Base-by-base conservation (phyloP, 2,329 filamentous ascomycete genomes). In the Davidsoniella australis region DNA sequence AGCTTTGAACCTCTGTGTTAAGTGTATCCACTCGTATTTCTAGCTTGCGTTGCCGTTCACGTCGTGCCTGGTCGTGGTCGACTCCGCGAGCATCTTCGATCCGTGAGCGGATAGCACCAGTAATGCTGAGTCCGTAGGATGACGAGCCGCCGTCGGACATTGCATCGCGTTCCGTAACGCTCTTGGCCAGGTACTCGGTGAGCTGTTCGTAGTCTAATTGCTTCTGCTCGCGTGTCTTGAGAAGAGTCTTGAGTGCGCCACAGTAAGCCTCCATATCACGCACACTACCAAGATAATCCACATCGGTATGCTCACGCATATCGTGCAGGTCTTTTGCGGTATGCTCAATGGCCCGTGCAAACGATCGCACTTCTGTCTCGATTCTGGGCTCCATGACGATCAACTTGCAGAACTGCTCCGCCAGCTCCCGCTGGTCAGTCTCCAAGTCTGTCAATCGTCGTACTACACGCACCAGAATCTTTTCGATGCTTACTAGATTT, bases 221-320 rank as follows among this genome's bases (percentile, higher is more conserved):
- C 63, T 98, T 98, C 67, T 93, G 87, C 67, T 98, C 91, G 36
- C 91, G 81, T 1, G 85, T 85, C 63, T 94, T 94, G 55, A 98
- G 78, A 4, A 98, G 78, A 20, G 78, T 73, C 64, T 94, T 94
- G 43, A 96, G 70, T 0, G 87, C 82, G n/a, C 76, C 68, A 56
- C 87, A 89, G 65, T 96, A 98, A 23, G 87, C 82, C 58, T 93
- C 85, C 88, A 96, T 94, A 66, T 98, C 91, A 46, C 87, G 79
- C 48, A 98, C 71, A 49, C 82, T 89, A 56, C 86, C 85, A 1
- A 98, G 77, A 61, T 98, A 98, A 64, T 95, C 87, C 59, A 94
- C 87, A 61, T 98, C 91, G 0, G 89, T 96, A 58, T 87, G 75
- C 54, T 96, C 88, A 60, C 86, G 85, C 53, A 98, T 73, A n/a